Evolutionary conservation across 148 eudicot species (phyloP).

Genomic region (Rhododendron mucronatum): DNA sequence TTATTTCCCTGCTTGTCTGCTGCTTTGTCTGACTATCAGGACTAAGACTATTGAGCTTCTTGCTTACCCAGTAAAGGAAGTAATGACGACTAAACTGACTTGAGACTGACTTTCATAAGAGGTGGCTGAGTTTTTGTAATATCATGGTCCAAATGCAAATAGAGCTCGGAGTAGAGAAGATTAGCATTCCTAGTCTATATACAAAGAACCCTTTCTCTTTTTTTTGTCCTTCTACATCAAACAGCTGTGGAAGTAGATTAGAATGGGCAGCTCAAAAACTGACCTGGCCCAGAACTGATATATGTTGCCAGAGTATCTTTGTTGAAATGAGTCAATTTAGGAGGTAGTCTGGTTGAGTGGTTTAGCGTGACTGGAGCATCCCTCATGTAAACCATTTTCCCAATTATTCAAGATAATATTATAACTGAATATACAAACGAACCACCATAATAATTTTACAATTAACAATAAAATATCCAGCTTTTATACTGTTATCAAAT

Average conservation of each 20-base stretch:
- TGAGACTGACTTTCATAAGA: not conserved
- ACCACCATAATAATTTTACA: not conserved
- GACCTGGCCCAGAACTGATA: not conserved
- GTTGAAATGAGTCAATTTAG: not conserved
- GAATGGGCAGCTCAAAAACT: not conserved
- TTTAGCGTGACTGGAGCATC: not conserved
- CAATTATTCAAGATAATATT: not conserved
- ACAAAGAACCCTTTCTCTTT: not conserved
- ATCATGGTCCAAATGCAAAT: not conserved
- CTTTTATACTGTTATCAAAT: not conserved
- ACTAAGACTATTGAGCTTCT: not conserved
- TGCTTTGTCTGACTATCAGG: not conserved
- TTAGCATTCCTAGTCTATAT: not conserved
- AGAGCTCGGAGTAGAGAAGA: not conserved
- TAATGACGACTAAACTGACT: not conserved
- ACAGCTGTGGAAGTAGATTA: not conserved
- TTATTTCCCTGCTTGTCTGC: not conserved
- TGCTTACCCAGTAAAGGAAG: not conserved
- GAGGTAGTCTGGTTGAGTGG: not conserved
- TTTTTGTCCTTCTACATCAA: not conserved
- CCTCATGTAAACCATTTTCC: not conserved
- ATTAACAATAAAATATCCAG: not conserved
- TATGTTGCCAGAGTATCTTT: not conserved
- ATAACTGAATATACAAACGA: not conserved
- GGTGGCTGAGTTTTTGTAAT: not conserved